A percentile compares a stretch with the other conserved stretches of the same genome.
Conservation (phyloP, 768 basidiomycete genomes). For the Boletus speciosus region DNA sequence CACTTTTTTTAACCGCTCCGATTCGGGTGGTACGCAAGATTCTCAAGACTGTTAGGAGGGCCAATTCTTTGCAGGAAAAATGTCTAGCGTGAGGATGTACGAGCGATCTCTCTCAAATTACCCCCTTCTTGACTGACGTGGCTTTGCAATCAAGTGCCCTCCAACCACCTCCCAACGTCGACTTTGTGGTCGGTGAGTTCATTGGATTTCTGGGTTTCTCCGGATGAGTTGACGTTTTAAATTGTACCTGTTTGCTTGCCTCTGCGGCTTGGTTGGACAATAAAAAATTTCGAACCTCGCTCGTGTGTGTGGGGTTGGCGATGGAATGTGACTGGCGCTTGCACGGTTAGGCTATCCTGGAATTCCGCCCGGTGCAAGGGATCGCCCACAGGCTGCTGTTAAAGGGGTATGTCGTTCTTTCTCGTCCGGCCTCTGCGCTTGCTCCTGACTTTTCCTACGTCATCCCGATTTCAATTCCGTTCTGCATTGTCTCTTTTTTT, state of each 20-base stretch:
- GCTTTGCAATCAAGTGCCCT: conserved; percentile 52
- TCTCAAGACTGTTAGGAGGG: neutral
- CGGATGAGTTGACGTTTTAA: neutral
- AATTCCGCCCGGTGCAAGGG: conserved; percentile 73
- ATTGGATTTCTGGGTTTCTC: neutral
- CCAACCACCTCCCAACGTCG: conserved; percentile 84
- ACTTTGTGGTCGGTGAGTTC: conserved; percentile 74
- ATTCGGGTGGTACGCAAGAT: conserved; percentile 2
- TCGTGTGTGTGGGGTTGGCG: neutral
- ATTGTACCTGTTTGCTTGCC: neutral
- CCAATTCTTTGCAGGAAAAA: conserved; percentile 11
- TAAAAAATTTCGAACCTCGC: neutral
- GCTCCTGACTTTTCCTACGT: conserved; percentile 3
- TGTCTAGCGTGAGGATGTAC: conserved; percentile 48
- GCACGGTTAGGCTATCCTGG: conserved; percentile 70
- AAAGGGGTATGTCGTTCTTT: conserved; percentile 63
- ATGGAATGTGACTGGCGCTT: conserved; percentile 12
- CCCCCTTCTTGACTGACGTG: conserved; percentile 4
- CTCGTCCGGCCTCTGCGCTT: neutral
- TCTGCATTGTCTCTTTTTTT: neutral
- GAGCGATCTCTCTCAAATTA: conserved; percentile 13
- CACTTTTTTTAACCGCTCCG: neutral
- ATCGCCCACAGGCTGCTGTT: conserved; percentile 78
- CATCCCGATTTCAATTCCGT: conserved; percentile 2
- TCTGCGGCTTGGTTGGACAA: neutral